These are phyloP conservation scores for Fimicolochytrium jonesii DNA, from an alignment of 192 early-diverging fungal species.

Conservation along the genomic window DNA sequence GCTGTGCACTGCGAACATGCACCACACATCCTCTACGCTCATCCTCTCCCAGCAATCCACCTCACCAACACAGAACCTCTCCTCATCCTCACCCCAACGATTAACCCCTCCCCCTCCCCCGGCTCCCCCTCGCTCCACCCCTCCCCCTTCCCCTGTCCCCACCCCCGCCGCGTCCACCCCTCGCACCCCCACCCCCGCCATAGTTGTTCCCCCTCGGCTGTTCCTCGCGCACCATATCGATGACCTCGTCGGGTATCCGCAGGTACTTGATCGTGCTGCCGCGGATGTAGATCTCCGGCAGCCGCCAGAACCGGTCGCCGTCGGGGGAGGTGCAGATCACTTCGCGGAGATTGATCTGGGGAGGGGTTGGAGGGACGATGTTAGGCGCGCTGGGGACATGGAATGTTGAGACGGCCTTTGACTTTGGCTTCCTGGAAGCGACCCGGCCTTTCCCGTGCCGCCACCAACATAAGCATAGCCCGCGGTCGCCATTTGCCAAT, in stretches of 20 bases:
- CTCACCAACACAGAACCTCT: neutral
- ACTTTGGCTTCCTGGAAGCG: no score
- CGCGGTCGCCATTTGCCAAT: no score
- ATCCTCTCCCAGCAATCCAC: neutral
- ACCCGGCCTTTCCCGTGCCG: no score
- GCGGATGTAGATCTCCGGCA: constrained; percentile 89
- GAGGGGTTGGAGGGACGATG: no score
- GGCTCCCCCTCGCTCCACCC: constrained; percentile 24
- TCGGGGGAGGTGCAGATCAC: constrained; percentile 91
- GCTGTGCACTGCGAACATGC: no score
- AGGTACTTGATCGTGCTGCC: constrained; percentile 76
- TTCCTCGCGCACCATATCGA: constrained; percentile 89
- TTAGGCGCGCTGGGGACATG: no score
- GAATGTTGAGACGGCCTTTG: no score
- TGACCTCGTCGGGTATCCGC: constrained; percentile 79
- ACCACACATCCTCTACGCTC: no score
- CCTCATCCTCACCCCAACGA: constrained; percentile 6
- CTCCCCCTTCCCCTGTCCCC: constrained; percentile 17
- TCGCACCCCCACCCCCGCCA: constrained; percentile 12
- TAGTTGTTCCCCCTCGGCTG: neutral
- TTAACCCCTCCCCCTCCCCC: constrained; percentile 17
- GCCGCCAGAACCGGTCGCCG: constrained; percentile 88
- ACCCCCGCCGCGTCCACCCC: constrained; percentile 17
- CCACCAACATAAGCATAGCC: no score
- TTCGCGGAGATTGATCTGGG: constrained; percentile 81